These are phyloP conservation scores for Sugiyamaella sp. DNA, from an alignment of 1,139 yeast species.

Conservation along the genomic window DNA sequence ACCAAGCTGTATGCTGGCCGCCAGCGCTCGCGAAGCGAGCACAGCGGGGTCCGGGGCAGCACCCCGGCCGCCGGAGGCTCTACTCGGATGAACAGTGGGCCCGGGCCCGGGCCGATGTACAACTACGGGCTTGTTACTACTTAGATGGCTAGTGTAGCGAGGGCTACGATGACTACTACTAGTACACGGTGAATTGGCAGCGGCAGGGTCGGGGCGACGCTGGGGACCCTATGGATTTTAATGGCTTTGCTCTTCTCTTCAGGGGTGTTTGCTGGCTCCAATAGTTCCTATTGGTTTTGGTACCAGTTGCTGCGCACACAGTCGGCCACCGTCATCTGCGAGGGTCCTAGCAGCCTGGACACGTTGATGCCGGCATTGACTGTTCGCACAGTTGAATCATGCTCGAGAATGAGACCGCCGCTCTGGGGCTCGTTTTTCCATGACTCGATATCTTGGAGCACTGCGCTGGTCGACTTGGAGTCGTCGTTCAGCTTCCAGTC, in stretches of 20 bases:
- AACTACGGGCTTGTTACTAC: neutral
- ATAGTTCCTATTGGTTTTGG: slow-evolving; percentile 25
- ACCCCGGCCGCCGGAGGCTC: too few species aligned
- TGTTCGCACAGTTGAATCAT: slow-evolving; percentile 69
- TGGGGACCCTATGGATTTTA: slow-evolving; percentile 1
- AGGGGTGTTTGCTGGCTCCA: slow-evolving; percentile 14
- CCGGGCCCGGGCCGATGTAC: neutral
- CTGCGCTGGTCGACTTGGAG: slow-evolving; percentile 51
- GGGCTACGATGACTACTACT: slow-evolving; percentile 7
- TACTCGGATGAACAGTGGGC: too few species aligned
- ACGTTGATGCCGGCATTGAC: slow-evolving; percentile 69
- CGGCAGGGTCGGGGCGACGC: slow-evolving; percentile 9
- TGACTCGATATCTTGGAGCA: slow-evolving; percentile 54
- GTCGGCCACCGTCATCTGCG: slow-evolving; percentile 77
- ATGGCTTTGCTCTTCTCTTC: slow-evolving; percentile 1
- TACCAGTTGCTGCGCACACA: slow-evolving; percentile 65
- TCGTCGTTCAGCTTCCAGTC: slow-evolving; percentile 72
- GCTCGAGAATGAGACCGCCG: slow-evolving; percentile 77
- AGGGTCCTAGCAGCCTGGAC: slow-evolving; percentile 51
- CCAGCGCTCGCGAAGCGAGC: too few species aligned
- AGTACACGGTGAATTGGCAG: slow-evolving; percentile 8
- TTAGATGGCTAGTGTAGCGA: slow-evolving; percentile 3
- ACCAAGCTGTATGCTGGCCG: too few species aligned
- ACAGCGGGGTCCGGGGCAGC: too few species aligned
- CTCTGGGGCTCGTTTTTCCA: slow-evolving; percentile 50